Base-by-base conservation (phyloP, 805 yeast species). In the Saccharomyces paradoxus region DNA sequence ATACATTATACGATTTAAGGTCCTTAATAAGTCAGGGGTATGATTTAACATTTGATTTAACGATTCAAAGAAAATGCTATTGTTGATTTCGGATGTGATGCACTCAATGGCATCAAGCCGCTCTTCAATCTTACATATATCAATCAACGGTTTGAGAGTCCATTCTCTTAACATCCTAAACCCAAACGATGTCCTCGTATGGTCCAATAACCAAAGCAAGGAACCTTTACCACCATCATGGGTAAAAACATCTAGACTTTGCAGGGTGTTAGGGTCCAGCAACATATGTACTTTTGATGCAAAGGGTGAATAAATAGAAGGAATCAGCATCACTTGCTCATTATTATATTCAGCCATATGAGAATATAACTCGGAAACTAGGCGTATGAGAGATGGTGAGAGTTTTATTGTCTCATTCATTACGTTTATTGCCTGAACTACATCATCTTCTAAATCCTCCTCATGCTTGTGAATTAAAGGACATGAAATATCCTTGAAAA, bases 141-240 rank as follows among this genome's bases (percentile, higher is more conserved):
- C 76, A 0, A 81, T 69, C 24, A 91, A 74, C 1, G 99, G 99
- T 56, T 77, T 74, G 1, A 82, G 75, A 0, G 91, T 71, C 99
- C 99, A 94, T 41, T 78, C 73, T 29, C 77, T 74, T 13, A 94
- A 67, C 55, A 81, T 61, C 53, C 96, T 70, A 48, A 75, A 78
- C 0, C 99, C 99, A 68, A 85, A 86, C 29, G 78, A 75, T 0
- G 98, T 88, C 32, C 81, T 71, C 0, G 98, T 88, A 59, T 86
- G 90, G 65, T 92, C 87, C 56, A 94, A 61, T 2, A 89, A 73
- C 90, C 95, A 88, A 14, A 87, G 66, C 13, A 92, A 71, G 0
- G 96, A 82, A 0, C 97, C 98, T 31, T 75, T 70, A 8, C 73
- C 74, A 4, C 76, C 71, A 12, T 71, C 66, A 57, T 82, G 82